These are phyloP conservation scores for Carex sylvatica DNA, from an alignment of 202 grass and related monocot species.

Conservation along the genomic window DNA sequence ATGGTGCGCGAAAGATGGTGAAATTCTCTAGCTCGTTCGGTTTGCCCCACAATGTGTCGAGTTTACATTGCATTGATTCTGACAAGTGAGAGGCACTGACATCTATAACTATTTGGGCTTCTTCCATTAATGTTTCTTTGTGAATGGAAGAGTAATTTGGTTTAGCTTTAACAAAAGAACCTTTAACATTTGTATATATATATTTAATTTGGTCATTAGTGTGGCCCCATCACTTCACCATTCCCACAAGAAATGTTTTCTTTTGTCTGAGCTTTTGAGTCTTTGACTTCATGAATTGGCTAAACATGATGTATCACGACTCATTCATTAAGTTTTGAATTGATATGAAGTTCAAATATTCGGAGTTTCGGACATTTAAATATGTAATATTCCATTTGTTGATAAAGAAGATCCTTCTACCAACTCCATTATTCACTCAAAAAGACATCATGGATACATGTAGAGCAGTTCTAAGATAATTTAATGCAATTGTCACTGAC, in stretches of 20 bases:
- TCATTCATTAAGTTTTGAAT: neutral
- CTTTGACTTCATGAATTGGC: neutral
- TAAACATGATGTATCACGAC: neutral
- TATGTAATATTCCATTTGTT: neutral
- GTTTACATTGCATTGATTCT: conserved; percentile 19
- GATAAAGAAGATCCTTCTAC: neutral
- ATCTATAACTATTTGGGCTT: neutral
- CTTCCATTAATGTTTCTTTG: neutral
- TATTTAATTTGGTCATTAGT: neutral
- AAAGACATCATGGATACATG: neutral
- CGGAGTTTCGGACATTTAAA: neutral
- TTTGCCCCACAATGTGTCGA: conserved; percentile 35
- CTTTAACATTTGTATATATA: neutral
- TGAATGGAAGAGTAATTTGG: neutral
- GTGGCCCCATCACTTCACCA: conserved; percentile 6
- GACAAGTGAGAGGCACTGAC: conserved; percentile 28
- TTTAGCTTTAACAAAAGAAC: neutral
- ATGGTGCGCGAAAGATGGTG: conserved; percentile 48
- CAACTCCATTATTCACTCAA: neutral
- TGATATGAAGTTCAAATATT: neutral
- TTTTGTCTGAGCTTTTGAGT: neutral
- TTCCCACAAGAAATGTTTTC: neutral
- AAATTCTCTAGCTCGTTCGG: conserved; percentile 43
- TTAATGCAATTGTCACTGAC: neutral
- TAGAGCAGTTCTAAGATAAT: neutral